Evolutionary conservation across 2,329 filamentous ascomycete genomes (phyloP), one percentile per base, ranked within the genome.

Genomic region (Fusarium coffeatum): DNA sequence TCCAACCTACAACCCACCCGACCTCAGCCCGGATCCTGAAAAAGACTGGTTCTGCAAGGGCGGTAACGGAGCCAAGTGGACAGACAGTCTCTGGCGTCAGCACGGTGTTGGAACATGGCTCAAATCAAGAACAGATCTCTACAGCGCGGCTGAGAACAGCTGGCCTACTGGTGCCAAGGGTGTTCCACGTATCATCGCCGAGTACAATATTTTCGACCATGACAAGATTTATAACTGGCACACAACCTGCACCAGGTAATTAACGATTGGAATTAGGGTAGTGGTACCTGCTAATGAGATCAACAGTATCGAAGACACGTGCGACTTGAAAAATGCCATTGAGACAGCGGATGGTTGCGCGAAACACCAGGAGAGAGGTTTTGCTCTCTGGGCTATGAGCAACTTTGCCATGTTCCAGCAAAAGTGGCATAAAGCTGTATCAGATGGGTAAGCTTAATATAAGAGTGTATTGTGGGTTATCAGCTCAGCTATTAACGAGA

Each of bases 91-190:
- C 18, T 55, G 53, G 53, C 53, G 53, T 9, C 41, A 55, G 13
- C 53, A 55, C 22, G 53, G 53, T 30, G 53, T 55, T 16, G 53
- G 53, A n/a, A 55, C 53, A 9, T 55, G 53, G 53, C 4, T 55
- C 4, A 37, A 8, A 8, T 22, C 27, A 22, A 46, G 53, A 18
- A 55, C 53, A 2, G 53, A 55, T 34, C 28, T 55, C 2, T 55
- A 55, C 18, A 55, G 53, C 13, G 18, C 53, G 18, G 30, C 53
- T 2, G 53, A 55, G 28, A 55, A 55, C 23, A 28, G 8, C 9
- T 55, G 53, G 53, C 42, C 53, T 6, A 6, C 28, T 2, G 30
- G 8, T 9, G 53, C 42, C 3, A 9, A 37, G 10, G 53, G 53
- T 18, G 42, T 47, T n/a, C 53, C 53, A 37, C 53, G 53, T 23